Evolutionary conservation across 768 basidiomycete species (phyloP).

Genomic region (Leccinum aurantiacum): DNA sequence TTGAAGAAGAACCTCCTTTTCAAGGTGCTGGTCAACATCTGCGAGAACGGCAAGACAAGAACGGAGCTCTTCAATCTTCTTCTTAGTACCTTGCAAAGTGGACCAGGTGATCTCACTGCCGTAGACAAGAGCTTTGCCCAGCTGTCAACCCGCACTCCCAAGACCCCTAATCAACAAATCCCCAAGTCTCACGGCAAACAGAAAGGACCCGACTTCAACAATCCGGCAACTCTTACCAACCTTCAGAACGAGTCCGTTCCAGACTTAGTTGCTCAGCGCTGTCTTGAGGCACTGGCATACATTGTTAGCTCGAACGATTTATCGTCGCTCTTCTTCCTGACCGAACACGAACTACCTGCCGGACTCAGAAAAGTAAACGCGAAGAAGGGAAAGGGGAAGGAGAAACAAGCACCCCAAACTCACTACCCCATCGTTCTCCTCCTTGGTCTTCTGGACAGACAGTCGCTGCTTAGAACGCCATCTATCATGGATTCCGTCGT

Average conservation of each 20-base stretch:
- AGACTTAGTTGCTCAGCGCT: constrained; percentile 91
- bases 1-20: constrained; percentile 82
- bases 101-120: constrained; percentile 85
- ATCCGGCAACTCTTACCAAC: constrained; percentile 48
- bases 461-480: constrained; percentile 80
- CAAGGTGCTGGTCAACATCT: constrained; percentile 90
- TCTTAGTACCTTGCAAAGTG: constrained; percentile 92
- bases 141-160: constrained; percentile 74
- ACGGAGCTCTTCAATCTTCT: constrained; percentile 92
- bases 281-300: constrained; percentile 85
- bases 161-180: constrained; percentile 41
- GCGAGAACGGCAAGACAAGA: constrained; percentile 91
- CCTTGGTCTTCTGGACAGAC: constrained; percentile 83
- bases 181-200: constrained; percentile 66
- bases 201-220: constrained; percentile 55
- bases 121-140: constrained; percentile 95
- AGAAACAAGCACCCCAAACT: constrained; percentile 75
- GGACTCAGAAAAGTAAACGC: constrained; percentile 65
- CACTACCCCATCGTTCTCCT: constrained; percentile 92
- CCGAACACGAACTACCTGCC: constrained; percentile 88
- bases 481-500: constrained; percentile 94
- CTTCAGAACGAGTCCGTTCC: constrained; percentile 80
- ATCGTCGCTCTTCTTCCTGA: constrained; percentile 91
- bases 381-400: constrained; percentile 95
- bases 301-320: constrained; percentile 84